A percentile compares a stretch with the other conserved stretches of the same genome.
Conservation (phyloP, 306 rosid genomes). For the Senna siamea region DNA sequence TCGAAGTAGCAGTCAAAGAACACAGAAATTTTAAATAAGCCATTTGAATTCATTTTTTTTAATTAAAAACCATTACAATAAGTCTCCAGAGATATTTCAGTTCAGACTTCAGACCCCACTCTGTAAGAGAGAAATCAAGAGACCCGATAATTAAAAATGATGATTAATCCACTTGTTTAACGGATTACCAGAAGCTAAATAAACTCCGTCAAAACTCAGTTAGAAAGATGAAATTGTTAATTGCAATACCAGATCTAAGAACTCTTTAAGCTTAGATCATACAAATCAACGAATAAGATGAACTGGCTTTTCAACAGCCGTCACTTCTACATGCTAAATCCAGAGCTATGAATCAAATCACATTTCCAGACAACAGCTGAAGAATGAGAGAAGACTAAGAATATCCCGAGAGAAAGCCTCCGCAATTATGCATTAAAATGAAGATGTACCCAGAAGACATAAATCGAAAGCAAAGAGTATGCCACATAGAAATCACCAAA, state of each 20-base stretch:
- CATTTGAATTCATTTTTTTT: neutral
- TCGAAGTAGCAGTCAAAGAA: conserved; percentile 27
- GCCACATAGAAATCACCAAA: conserved; percentile 10
- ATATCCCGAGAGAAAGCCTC: neutral
- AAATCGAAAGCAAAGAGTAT: conserved; percentile 1
- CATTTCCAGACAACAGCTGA: neutral
- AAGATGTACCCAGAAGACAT: too few relatives aligned
- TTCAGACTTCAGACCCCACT: neutral
- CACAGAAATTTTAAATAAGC: neutral
- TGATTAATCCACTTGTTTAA: neutral
- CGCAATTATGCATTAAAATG: too few relatives aligned
- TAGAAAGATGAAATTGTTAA: neutral
- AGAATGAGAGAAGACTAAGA: neutral
- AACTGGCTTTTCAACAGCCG: conserved; percentile 29
- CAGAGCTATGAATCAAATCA: neutral
- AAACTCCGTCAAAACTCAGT: neutral
- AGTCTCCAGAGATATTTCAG: conserved; percentile 2
- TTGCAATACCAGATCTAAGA: conserved; percentile 29
- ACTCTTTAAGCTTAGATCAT: neutral
- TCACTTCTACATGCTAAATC: neutral
- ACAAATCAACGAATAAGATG: neutral
- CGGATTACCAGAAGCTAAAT: neutral
- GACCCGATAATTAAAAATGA: neutral
- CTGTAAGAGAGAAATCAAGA: neutral
- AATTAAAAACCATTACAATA: neutral